Conservation (phyloP, 768 basidiomycete species). For the Agaricus blazei region DNA sequence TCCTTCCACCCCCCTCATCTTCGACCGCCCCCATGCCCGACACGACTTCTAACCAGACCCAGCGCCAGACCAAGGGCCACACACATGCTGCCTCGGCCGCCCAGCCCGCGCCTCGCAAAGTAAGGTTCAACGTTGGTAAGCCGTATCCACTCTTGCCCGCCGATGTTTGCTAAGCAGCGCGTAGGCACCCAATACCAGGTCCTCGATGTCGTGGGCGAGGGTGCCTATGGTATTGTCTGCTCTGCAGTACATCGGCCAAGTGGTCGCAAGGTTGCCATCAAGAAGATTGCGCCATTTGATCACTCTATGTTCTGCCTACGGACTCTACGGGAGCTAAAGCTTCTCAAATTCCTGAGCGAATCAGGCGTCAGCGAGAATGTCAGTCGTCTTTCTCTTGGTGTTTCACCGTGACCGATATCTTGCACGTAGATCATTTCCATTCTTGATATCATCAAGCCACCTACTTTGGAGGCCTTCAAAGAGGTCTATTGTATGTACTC, state of each 20-base stretch:
- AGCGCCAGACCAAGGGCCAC: slow-evolving; percentile 22
- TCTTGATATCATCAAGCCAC: slow-evolving; percentile 86
- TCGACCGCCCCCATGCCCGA: slow-evolving; percentile 20
- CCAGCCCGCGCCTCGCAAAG: slow-evolving; percentile 67
- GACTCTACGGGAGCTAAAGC: slow-evolving; percentile 84
- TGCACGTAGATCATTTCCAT: slow-evolving; percentile 74
- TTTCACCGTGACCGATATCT: slow-evolving; percentile 11
- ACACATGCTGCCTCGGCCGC: slow-evolving; percentile 35
- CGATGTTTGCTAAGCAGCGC: slow-evolving; percentile 10
- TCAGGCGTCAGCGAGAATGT: slow-evolving; percentile 89
- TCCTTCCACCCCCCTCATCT: slow-evolving; percentile 12
- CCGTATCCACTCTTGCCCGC: slow-evolving; percentile 3
- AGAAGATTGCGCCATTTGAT: slow-evolving; percentile 94
- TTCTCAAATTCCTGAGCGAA: slow-evolving; percentile 80
- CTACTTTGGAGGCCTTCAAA: slow-evolving; percentile 69
- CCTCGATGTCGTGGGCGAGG: slow-evolving; percentile 83
- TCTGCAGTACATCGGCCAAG: slow-evolving; percentile 86
- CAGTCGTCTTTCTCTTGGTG: slow-evolving; percentile 16
- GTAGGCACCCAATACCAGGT: slow-evolving; percentile 77
- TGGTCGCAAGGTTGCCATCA: slow-evolving; percentile 92
- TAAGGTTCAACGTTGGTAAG: slow-evolving; percentile 83
- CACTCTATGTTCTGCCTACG: slow-evolving; percentile 92
- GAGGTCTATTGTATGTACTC: slow-evolving; percentile 55
- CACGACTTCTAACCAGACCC: slow-evolving; percentile 13
- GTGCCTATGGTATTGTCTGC: slow-evolving; percentile 94